Percentiles rank a stretch among this genome's conserved stretches.
Conservation (phyloP, 768 basidiomycete species). For the Lactarius sp. region DNA sequence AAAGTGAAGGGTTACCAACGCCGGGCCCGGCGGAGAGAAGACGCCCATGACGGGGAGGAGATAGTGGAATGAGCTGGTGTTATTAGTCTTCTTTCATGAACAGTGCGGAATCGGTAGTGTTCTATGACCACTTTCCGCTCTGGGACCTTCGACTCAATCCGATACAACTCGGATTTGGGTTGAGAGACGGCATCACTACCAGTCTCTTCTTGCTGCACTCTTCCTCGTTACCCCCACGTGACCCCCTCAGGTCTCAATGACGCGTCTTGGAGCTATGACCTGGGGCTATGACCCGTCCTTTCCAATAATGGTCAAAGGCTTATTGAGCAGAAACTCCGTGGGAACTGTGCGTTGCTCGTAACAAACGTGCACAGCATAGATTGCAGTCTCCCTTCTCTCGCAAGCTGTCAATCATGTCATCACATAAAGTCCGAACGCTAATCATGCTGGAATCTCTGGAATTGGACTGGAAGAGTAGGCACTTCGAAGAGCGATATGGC, state of each 20-base stretch:
- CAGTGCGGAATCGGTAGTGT: neutral
- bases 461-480: neutral
- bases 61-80: conserved; percentile 47
- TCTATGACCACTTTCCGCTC: neutral
- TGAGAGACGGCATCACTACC: neutral
- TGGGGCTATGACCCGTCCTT: too few relatives aligned
- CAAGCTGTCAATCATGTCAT: neutral
- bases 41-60: conserved; percentile 39
- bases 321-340: too few relatives aligned
- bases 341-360: too few relatives aligned
- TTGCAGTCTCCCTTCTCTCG: neutral
- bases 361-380: too few relatives aligned
- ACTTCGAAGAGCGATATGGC: neutral
- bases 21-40: conserved; percentile 41
- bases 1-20: conserved; percentile 57
- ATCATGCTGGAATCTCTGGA: neutral
- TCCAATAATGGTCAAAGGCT: too few relatives aligned
- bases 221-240: too few relatives aligned
- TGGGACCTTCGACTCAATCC: neutral
- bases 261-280: too few relatives aligned
- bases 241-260: too few relatives aligned
- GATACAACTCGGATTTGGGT: neutral
- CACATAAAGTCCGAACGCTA: neutral
- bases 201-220: neutral
- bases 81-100: neutral